Evolutionary conservation across 345 rosid genomes (phyloP), one percentile per base, ranked within the genome.

Genomic region (Boechera retrofracta): DNA sequence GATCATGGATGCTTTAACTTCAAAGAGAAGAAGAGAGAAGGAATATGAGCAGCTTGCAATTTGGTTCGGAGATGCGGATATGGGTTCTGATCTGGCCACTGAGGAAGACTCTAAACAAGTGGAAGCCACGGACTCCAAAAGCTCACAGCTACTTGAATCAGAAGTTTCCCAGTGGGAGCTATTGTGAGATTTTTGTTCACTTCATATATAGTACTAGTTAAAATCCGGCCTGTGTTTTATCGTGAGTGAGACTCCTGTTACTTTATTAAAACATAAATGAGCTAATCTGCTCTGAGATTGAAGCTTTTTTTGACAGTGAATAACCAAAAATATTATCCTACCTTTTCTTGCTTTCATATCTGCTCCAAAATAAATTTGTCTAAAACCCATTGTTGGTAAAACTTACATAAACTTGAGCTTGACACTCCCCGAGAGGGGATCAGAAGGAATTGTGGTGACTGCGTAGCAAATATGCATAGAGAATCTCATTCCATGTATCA

Each of bases 401-500:
- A 28, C 35, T 58, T 16, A 21, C 6, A 67, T 51, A 60, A 49
- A 59, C 28, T 57, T 67, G 53, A 75, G 21, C 53, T 49, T 69
- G 24, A 57, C 59, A 56, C 1, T 39, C 53, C 35, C 44, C 0
- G 4, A 68, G 28, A 47, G 66, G 11, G 39, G 6, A 33, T 78
- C 68, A 78, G 5, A 74, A 77, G 26, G 60, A 55, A 26, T 76
- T 86, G 45, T 29, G 83, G 73, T 90, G 83, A 53, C 69, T 80
- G 6, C 81, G 84, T 49, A 90, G 76, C 83, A 91, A 84, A 82
- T 89, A 82, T 7, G 98, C 89, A 16, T 83, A 94, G 78, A 91
- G 76, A 72, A 94, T 94, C 79, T 91, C 84, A 78, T 94, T 91
- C 97, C 97, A 89, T 9, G 95, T 84, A 82, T 94, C 97, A 64